A percentile compares a stretch with the other conserved stretches of the same genome.
phyloP scores from a whole-genome alignment of 192 early-diverging fungal species.

The Tieghemiomyces parasiticus region DNA sequence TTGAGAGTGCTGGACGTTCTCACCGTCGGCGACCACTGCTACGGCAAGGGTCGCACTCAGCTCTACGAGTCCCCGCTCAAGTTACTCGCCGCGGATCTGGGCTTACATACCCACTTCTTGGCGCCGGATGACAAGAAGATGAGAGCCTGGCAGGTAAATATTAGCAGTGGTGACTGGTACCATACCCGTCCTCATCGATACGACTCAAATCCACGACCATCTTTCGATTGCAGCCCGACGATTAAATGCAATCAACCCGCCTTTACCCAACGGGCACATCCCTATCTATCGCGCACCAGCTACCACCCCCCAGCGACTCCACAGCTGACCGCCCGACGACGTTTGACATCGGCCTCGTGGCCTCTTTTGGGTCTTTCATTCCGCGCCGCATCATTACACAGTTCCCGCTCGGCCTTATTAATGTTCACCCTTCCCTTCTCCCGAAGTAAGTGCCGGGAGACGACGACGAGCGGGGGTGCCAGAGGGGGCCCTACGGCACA shows the following conservation, averaged over 20 bases:
- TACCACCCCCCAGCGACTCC: too few relatives aligned
- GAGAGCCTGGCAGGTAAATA: neutral
- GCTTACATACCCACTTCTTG: conserved; percentile 6
- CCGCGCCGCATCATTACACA: conserved; percentile 48
- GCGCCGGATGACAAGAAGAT: neutral
- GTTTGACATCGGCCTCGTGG: conserved; percentile 81
- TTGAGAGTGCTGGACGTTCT: conserved; percentile 14
- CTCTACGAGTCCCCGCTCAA: conserved; percentile 13
- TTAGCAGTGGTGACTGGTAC: too few relatives aligned
- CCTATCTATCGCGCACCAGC: too few relatives aligned
- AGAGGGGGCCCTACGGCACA: too few relatives aligned
- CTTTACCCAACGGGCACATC: too few relatives aligned
- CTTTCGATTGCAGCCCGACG: too few relatives aligned
- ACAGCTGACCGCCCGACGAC: too few relatives aligned
- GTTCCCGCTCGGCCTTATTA: conserved; percentile 57
- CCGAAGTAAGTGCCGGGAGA: too few relatives aligned
- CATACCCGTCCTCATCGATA: too few relatives aligned
- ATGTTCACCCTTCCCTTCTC: conserved; percentile 85
- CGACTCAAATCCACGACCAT: too few relatives aligned
- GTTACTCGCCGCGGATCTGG: conserved; percentile 6
- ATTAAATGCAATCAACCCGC: too few relatives aligned
- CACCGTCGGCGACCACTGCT: conserved; percentile 8
- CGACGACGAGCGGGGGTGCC: too few relatives aligned
- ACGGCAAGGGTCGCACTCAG: conserved; percentile 10
- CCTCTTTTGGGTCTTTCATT: conserved; percentile 86